Base-by-base conservation (phyloP, 2,329 filamentous ascomycete species). In the Neocatenulostroma microsporum region DNA sequence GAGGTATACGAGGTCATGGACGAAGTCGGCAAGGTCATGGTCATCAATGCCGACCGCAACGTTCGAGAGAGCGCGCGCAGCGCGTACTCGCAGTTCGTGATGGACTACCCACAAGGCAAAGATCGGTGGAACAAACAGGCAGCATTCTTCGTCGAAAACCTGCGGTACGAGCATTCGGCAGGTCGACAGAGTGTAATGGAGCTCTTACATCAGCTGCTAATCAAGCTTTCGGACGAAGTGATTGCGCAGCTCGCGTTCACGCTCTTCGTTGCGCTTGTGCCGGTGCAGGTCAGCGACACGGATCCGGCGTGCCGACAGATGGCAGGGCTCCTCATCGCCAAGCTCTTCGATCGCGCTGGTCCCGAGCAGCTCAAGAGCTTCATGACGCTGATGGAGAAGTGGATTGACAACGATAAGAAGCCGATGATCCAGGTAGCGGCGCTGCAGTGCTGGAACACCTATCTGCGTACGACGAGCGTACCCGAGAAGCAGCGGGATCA, bases 161-260 rank as follows among this genome's bases (percentile, higher is more conserved):
- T 98, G 46, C 81, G 89, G 41, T 98, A 95, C 58, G 78, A 89
- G 28, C 79, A 93, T 51, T 80, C 87, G 49, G 84, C 91, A 42
- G 91, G 91, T 19, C 76, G 93, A 24, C 72, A 94, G 42, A 95
- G 88, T 1, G 85, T 95, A 19, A 85, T 98, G 76, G 91, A 98
- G 62, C 78, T 89, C 3, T 72, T 95, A 30, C 82, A 94, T 55
- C 70, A 88, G 28, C 69, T 98, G n/a, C 69, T 96, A 15, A 79
- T 76, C 45, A 96, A 95, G 62, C 80, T 88, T 4, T 81, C 82
- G 0, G 76, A 86, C 25, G 82, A 87, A 18, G 77, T 88, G 30
- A 76, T 88, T 6, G 85, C 93, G 57, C 84, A 94, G 47, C 75
- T 94, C 21, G 73, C 85, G 0, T 76, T 77, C 2, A 82, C 78